Evolutionary conservation across 2,329 filamentous ascomycete species (phyloP), one percentile per base, ranked within the genome.

Genomic region (Fusarium sp.): DNA sequence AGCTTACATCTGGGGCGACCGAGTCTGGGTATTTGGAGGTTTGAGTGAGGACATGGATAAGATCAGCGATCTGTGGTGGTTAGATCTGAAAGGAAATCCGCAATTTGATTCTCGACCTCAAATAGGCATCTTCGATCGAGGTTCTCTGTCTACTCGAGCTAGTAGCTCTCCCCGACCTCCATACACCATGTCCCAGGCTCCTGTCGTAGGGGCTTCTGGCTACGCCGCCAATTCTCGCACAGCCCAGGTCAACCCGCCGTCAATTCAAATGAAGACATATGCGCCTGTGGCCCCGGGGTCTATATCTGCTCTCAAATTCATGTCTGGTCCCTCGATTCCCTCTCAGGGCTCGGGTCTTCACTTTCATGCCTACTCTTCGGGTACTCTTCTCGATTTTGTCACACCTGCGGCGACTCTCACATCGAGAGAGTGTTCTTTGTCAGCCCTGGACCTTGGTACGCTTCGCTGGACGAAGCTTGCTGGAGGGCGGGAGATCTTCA

Each of bases 1-100:
- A 22, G 95, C 94, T 59, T 98, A 96, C 87, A 92, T 99, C 68
- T 98, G 95, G 88, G 87, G 93, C 63, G 95, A 96, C 72, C 91
- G 94, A 48, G 92, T 99, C 39, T 99, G 96, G 96, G 95, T 98
- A 12, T 98, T 98, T 82, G 96, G 96, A 44, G 96, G 96, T 5
- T 87, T 99, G 56, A 96, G 94, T 72, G 94, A 96, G 77, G 95
- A 98, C 75, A 98, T 98, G 94, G 95, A 98, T 84, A 96, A 97
- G 78, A 94, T 93, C 70, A 96, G 94, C 68, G 96, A 99, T 82
- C 89, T 99, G 48, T 98, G 95, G 93, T 99, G 96, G 95, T 87
- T 99, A 48, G 96, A 99, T 83, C 88, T 99, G 56, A 96, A 97
- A 81, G 95, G 94, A 39, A 95, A 90, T 68, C 95, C 95, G 4